These are phyloP conservation scores for Bipolaris victoriae DNA, from an alignment of 2,329 filamentous ascomycete species.

Conservation along the genomic window DNA sequence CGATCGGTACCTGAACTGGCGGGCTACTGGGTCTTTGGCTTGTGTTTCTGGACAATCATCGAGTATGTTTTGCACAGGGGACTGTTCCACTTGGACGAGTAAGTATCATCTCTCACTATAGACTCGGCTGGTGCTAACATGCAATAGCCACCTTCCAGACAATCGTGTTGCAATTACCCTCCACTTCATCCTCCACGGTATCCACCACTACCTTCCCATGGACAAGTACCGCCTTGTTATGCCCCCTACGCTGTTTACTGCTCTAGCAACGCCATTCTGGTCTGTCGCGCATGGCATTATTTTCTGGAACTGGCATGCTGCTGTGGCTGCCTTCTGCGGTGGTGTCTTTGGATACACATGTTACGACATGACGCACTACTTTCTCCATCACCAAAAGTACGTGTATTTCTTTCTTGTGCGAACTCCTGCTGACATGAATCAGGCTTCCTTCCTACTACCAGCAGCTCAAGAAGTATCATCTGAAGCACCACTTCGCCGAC, in stretches of 20 bases:
- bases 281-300: constrained; percentile 84
- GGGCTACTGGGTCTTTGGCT: constrained; percentile 71
- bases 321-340: constrained; percentile 79
- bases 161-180: constrained; percentile 84
- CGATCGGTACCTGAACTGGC: constrained; percentile 52
- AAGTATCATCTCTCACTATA: constrained; percentile 51
- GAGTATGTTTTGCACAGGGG: constrained; percentile 90
- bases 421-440: constrained; percentile 14
- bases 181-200: constrained; percentile 94
- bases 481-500: constrained; percentile 96
- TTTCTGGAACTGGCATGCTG: constrained; percentile 83
- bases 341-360: constrained; percentile 94
- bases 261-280: constrained; percentile 89
- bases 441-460: constrained; percentile 87
- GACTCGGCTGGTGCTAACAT: constrained; percentile 14
- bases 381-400: constrained; percentile 90
- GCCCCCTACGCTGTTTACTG: constrained; percentile 87
- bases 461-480: constrained; percentile 94
- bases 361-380: constrained; percentile 98
- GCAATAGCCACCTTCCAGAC: constrained; percentile 78
- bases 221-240: constrained; percentile 96
- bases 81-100: constrained; percentile 93
- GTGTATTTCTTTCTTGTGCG: constrained; percentile 34
- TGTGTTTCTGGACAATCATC: constrained; percentile 84
- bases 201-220: constrained; percentile 99